phyloP scores from a whole-genome alignment of 139 green algal genomes.

The Tetraselmis chui region DNA sequence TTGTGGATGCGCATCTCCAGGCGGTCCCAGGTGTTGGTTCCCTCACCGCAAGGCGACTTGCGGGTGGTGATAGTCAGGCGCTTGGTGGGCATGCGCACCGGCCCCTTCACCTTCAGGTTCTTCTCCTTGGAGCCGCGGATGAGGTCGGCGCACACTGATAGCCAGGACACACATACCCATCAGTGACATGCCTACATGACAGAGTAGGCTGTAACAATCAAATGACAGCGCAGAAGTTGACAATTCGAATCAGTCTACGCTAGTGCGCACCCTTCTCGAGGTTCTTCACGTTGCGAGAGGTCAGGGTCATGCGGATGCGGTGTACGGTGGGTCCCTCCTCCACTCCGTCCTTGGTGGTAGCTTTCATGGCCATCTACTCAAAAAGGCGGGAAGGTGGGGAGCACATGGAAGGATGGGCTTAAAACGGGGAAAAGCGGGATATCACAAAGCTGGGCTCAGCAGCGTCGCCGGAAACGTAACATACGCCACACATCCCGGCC shows the following conservation, averaged over 20 bases:
- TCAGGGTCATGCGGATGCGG: constrained; percentile 98
- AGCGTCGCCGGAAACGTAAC: no score
- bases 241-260: no score
- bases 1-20: constrained; percentile 99
- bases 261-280: constrained; percentile 90
- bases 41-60: constrained; percentile 97
- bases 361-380: constrained; percentile 23
- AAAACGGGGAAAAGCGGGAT: no score
- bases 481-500: no score
- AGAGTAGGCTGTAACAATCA: background rate
- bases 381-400: no score
- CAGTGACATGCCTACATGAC: constrained; percentile 4
- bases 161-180: background rate
- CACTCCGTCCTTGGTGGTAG: constrained; percentile 46
- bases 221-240: no score
- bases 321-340: constrained; percentile 69
- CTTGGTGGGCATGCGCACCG: constrained; percentile 98
- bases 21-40: constrained; percentile 98
- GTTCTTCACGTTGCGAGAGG: constrained; percentile 89
- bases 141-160: constrained; percentile 92
- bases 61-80: constrained; percentile 92
- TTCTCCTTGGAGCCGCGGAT: constrained; percentile 98
- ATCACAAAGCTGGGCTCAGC: no score
- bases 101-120: constrained; percentile 95
- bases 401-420: no score